Evolutionary conservation across 495 filamentous ascomycete species (phyloP).

Genomic region (Penicillium daleae): DNA sequence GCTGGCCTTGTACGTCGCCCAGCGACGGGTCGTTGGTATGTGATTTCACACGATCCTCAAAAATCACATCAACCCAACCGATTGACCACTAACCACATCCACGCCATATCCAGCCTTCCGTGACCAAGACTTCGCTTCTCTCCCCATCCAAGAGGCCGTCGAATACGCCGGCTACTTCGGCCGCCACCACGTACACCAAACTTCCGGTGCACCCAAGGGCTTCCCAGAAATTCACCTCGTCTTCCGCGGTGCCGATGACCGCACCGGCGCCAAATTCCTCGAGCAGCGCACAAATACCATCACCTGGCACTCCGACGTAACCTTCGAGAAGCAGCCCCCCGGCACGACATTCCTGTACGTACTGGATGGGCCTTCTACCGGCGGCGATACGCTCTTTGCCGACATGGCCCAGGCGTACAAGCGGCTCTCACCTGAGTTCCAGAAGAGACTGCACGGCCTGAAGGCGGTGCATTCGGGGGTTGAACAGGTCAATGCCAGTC

Average conservation of each 20-base stretch:
- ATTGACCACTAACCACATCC: conserved; percentile 5
- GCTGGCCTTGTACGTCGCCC: conserved; percentile 59
- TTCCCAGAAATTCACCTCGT: conserved; percentile 65
- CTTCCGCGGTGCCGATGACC: conserved; percentile 59
- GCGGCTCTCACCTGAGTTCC: conserved; percentile 59
- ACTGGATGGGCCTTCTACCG: conserved; percentile 61
- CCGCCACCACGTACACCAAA: conserved; percentile 64
- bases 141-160: conserved; percentile 59
- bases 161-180: conserved; percentile 65
- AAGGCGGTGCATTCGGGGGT: conserved; percentile 61
- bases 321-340: conserved; percentile 67
- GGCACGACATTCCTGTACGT: conserved; percentile 68
- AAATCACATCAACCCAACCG: background rate
- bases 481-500: conserved; percentile 55
- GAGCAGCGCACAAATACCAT: conserved; percentile 58
- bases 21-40: conserved; percentile 59
- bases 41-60: background rate
- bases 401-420: conserved; percentile 61
- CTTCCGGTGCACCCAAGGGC: conserved; percentile 62
- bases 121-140: conserved; percentile 61
- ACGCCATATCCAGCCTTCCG: conserved; percentile 51
- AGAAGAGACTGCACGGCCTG: conserved; percentile 60
- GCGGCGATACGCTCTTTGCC: conserved; percentile 68
- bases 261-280: conserved; percentile 52
- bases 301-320: conserved; percentile 69